Conservation (phyloP, 352 stramenopile species). For the Blastocystis sp. region DNA sequence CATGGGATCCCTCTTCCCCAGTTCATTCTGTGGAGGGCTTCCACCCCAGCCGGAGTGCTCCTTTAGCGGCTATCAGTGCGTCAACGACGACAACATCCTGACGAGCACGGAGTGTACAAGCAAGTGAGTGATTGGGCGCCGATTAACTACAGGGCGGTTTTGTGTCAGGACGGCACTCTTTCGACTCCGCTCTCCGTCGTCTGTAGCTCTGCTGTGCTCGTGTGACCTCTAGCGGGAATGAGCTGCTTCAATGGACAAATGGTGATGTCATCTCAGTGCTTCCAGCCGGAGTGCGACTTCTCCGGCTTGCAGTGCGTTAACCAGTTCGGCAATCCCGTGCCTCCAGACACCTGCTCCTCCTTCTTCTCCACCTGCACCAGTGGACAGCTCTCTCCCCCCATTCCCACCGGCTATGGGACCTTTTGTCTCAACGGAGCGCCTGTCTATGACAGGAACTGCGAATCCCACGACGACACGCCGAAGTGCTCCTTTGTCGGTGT, state of each 20-base stretch:
- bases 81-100: conserved; percentile 6
- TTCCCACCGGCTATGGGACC: neutral
- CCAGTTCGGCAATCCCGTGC: neutral
- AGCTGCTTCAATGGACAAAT: conserved; percentile 67
- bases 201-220: neutral
- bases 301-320: conserved; percentile 51
- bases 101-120: conserved; percentile 41
- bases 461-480: neutral
- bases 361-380: conserved; percentile 51
- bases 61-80: conserved; percentile 24
- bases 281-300: conserved; percentile 66
- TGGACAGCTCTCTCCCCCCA: conserved; percentile 35
- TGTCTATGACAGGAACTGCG: conserved; percentile 1
- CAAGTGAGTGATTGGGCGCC: neutral
- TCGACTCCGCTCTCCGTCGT: conserved; percentile 40
- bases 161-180: conserved; percentile 47
- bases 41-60: conserved; percentile 41
- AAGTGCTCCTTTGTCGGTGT: conserved; percentile 24
- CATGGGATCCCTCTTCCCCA: neutral
- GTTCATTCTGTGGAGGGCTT: conserved; percentile 23
- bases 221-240: conserved; percentile 41
- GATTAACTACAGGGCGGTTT: conserved; percentile 14
- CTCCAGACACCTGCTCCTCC: neutral
- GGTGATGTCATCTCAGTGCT: conserved; percentile 8
- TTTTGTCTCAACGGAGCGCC: conserved; percentile 48